Evolutionary conservation across 148 eudicot genomes (phyloP), one percentile per base, ranked within the genome.

Genomic region (Chenopodium album): DNA sequence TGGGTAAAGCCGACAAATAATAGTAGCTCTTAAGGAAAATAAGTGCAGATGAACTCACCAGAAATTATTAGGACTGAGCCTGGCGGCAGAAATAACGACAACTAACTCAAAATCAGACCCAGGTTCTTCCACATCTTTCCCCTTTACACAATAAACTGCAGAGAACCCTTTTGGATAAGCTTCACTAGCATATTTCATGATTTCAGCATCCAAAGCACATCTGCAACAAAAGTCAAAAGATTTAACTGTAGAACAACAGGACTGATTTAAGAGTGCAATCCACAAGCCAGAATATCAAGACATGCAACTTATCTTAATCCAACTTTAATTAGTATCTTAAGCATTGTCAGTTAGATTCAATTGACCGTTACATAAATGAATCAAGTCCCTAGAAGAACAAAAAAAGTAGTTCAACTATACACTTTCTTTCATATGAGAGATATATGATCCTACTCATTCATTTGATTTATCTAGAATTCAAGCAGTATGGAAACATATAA

Each of bases 31-130:
- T 34, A 1, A 19, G 77, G 26, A 52, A 22, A 44, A 41, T 54
- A 59, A 52, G 75, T 16, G 47, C 13, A 23, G 67, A 74, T 2
- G 14, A 68, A 54, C 83, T 74, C 31, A 96, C 99, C 99, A 96
- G 86, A 94, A 96, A 87, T 96, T 96, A 78, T 91, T 94, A 47
- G 99, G 99, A 82, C 99, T 96, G 73, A 89, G 90, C 85, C 92
- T 92, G 77, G 95, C 85, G 73, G 99, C 99, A 85, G 95, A 92
- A 87, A 96, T 92, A n/a, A 96, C 93, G 78, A 91, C 92, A 81
- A 90, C 91, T 79, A 96, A 93, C 88, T 89, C 95, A 89, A 92
- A 96, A 88, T 91, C 89, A 22, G 90, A 89, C 64, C 99, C 99
- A 71, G 94, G 92, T 84, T 90, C 98, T 86, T 92, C 97, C 63